A percentile compares a stretch with the other conserved stretches of the same genome.
phyloP scores from a whole-genome alignment of 1,139 yeast species.

The Geotrichum europaeum region DNA sequence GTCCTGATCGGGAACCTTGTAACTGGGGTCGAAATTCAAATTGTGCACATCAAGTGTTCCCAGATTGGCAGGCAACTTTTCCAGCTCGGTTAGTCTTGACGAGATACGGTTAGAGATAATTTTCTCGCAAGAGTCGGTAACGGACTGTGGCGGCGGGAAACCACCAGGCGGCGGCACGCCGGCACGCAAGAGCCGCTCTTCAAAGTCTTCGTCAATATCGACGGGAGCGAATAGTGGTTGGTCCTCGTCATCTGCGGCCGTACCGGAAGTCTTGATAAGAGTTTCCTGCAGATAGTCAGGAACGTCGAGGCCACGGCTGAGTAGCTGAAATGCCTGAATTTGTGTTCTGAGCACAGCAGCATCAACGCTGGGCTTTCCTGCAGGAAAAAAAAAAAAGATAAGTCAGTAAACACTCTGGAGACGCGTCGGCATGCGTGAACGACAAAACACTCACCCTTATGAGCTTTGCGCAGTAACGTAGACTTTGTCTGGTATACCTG shows the following conservation, averaged over 20 bases:
- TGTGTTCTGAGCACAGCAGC: conserved; percentile 48
- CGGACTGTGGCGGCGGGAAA: conserved; percentile 16
- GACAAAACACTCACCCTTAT: conserved; percentile 9
- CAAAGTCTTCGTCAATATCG: conserved; percentile 26
- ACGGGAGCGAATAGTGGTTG: conserved; percentile 1
- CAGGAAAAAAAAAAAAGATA: background rate
- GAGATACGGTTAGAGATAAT: conserved; percentile 43
- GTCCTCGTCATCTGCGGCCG: background rate
- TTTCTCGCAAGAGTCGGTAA: conserved; percentile 32
- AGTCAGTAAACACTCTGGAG: background rate
- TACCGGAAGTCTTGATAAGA: conserved; percentile 33
- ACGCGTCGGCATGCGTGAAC: background rate
- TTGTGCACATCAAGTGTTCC: conserved; percentile 52
- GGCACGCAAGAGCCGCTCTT: conserved; percentile 32
- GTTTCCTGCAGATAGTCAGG: conserved; percentile 44
- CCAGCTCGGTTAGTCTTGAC: conserved; percentile 69
- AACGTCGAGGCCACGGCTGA: conserved; percentile 71
- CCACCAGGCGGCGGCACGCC: conserved; percentile 27
- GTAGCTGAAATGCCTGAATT: conserved; percentile 63
- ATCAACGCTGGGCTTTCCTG: conserved; percentile 4
- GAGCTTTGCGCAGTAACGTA: conserved; percentile 25
- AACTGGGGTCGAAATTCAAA: conserved; percentile 38
- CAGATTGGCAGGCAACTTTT: conserved; percentile 65
- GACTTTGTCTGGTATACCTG: conserved; percentile 35
- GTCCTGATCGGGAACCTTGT: conserved; percentile 42